A percentile compares a stretch with the other conserved stretches of the same genome.
phyloP scores from a whole-genome alignment of 2,329 filamentous ascomycete species.

The Fonsecaea nubica region DNA sequence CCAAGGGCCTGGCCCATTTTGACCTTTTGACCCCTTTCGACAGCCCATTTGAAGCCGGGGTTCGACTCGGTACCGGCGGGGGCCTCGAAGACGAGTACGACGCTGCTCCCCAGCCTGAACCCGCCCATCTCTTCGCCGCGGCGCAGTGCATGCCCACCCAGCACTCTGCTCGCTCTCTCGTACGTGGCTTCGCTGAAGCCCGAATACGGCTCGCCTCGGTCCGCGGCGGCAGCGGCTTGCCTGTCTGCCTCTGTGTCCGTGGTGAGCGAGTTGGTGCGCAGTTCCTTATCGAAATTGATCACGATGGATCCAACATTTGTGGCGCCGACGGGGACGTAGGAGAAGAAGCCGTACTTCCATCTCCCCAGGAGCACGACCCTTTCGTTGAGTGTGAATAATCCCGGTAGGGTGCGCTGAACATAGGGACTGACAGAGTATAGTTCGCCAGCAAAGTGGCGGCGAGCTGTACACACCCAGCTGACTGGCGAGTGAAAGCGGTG shows the following conservation, averaged over 20 bases:
- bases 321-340: conserved; percentile 91
- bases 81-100: conserved; percentile 96
- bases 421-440: conserved; percentile 95
- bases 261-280: conserved; percentile 87
- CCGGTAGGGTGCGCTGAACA: conserved; percentile 87
- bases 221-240: conserved; percentile 79
- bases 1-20: conserved; percentile 89
- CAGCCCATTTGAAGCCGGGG: conserved; percentile 81
- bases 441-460: conserved; percentile 97
- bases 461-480: conserved; percentile 91
- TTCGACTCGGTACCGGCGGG: conserved; percentile 66
- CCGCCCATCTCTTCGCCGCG: conserved; percentile 97
- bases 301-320: conserved; percentile 97
- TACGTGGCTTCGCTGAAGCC: conserved; percentile 95
- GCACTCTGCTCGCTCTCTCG: conserved; percentile 73
- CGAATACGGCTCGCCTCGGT: conserved; percentile 79
- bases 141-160: conserved; percentile 82
- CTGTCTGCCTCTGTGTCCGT: conserved; percentile 91
- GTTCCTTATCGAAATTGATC: conserved; percentile 93
- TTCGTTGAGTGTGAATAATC: conserved; percentile 95
- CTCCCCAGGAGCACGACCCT: conserved; percentile 89
- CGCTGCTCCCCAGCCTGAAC: conserved; percentile 92
- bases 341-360: conserved; percentile 98
- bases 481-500: conserved; percentile 97
- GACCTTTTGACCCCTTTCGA: conserved; percentile 85